Conservation (phyloP, 2,329 filamentous ascomycete genomes). For the Exophiala sp. region DNA sequence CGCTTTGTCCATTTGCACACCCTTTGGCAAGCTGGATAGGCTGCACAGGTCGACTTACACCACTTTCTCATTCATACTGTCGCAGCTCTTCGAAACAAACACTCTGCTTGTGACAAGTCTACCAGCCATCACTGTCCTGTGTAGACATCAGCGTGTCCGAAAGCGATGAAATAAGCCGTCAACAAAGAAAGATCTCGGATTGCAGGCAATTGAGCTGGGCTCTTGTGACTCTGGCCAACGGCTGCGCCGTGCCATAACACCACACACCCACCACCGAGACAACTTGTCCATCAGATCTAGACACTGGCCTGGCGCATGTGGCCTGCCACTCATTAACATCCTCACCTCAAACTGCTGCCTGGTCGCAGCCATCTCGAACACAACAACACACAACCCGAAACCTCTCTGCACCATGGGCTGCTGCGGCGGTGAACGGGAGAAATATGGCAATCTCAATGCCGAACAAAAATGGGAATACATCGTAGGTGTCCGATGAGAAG, state of each 20-base stretch:
- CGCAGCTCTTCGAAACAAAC: background rate
- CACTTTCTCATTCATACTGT: background rate
- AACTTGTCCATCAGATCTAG: background rate
- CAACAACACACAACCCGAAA: constrained; percentile 5
- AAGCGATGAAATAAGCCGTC: constrained; percentile 23
- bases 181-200: constrained; percentile 6
- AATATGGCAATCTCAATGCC: constrained; percentile 60
- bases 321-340: constrained; percentile 9
- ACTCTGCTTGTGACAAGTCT: background rate
- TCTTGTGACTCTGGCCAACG: constrained; percentile 25
- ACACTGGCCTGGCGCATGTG: constrained; percentile 9
- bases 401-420: constrained; percentile 55
- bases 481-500: constrained; percentile 46
- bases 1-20: constrained; percentile 15
- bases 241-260: constrained; percentile 25
- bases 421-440: constrained; percentile 53
- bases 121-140: background rate
- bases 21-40: constrained; percentile 3
- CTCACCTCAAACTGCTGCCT: constrained; percentile 21
- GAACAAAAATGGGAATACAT: constrained; percentile 97
- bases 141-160: background rate
- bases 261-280: constrained; percentile 13
- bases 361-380: constrained; percentile 16
- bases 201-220: constrained; percentile 27
- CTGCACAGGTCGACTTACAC: background rate